These are phyloP conservation scores for Saposhnikovia divaricata DNA, from an alignment of 129 eudicot species.

Conservation along the genomic window DNA sequence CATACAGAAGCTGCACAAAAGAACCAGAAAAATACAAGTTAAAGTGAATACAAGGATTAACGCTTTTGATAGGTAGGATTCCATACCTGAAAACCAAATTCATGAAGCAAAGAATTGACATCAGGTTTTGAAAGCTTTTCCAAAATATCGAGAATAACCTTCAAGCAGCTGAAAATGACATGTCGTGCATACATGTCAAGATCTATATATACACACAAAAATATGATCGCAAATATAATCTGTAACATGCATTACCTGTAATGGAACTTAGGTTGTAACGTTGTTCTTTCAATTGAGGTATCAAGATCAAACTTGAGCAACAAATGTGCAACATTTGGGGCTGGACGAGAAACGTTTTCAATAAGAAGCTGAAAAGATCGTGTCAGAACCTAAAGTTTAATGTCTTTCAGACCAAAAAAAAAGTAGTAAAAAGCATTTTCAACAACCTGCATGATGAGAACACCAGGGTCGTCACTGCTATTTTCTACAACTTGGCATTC, in stretches of 20 bases:
- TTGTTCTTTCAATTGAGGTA: conserved; percentile 71
- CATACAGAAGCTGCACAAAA: conserved; percentile 81
- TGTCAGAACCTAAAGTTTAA: neutral
- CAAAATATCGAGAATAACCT: conserved; percentile 86
- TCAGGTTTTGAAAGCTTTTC: conserved; percentile 81
- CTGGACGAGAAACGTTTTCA: conserved; percentile 81
- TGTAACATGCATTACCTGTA: conserved; percentile 45
- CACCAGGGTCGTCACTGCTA: conserved; percentile 73
- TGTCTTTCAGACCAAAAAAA: neutral
- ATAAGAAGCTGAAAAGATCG: conserved; percentile 61
- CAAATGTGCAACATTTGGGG: conserved; percentile 87
- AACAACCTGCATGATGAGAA: conserved; percentile 79
- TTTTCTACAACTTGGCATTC: conserved; percentile 69
- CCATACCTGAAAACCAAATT: conserved; percentile 92
- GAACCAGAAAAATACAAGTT: conserved; percentile 7
- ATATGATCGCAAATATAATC: neutral
- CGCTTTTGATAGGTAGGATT: neutral
- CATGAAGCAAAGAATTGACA: conserved; percentile 74
- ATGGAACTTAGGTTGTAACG: conserved; percentile 81
- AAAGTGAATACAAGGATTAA: neutral
- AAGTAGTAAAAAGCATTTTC: neutral
- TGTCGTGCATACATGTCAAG: conserved; percentile 7
- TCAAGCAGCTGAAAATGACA: conserved; percentile 62
- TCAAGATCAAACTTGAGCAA: conserved; percentile 85
- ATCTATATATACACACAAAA: conserved; percentile 7